Conservation (phyloP, 106 monocot species). For the Vanilla planifolia region DNA sequence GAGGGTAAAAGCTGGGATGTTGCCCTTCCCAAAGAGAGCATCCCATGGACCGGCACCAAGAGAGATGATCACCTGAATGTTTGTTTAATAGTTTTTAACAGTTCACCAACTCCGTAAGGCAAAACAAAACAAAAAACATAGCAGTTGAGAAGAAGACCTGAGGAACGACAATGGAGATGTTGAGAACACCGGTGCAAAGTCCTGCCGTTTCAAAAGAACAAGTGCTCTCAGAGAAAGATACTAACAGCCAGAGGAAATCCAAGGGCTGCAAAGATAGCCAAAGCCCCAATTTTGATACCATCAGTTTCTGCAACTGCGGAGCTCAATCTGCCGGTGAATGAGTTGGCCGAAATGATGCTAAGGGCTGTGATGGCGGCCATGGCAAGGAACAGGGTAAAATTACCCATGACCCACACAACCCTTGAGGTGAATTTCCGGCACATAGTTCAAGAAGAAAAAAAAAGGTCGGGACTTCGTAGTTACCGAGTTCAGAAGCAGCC, state of each 20-base stretch:
- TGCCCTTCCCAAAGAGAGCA: slow-evolving; percentile 9
- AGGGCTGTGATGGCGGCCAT: slow-evolving; percentile 34
- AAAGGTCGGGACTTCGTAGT: background rate
- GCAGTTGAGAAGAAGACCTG: slow-evolving; percentile 41
- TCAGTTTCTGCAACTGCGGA: background rate
- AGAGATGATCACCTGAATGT: slow-evolving; percentile 8
- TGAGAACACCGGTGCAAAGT: slow-evolving; percentile 47
- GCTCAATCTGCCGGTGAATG: background rate
- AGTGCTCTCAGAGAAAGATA: background rate
- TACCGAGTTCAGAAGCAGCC: slow-evolving; percentile 57
- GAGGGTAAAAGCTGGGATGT: slow-evolving; percentile 5
- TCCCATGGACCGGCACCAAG: slow-evolving; percentile 13
- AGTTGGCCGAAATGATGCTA: slow-evolving; percentile 3
- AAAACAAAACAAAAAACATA: too few species aligned
- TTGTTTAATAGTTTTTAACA: too few species aligned
- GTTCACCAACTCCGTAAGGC: too few species aligned
- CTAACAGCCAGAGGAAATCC: slow-evolving; percentile 39
- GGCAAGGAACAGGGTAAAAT: slow-evolving; percentile 39
- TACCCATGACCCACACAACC: slow-evolving; percentile 50
- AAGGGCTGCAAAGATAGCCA: slow-evolving; percentile 33
- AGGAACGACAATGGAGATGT: slow-evolving; percentile 47
- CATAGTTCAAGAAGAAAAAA: slow-evolving; percentile 33
- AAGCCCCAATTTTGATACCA: slow-evolving; percentile 23
- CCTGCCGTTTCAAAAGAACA: slow-evolving; percentile 8
- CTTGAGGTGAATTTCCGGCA: slow-evolving; percentile 39